phyloP scores from a whole-genome alignment of 805 yeast genomes.

The Candida takata region DNA sequence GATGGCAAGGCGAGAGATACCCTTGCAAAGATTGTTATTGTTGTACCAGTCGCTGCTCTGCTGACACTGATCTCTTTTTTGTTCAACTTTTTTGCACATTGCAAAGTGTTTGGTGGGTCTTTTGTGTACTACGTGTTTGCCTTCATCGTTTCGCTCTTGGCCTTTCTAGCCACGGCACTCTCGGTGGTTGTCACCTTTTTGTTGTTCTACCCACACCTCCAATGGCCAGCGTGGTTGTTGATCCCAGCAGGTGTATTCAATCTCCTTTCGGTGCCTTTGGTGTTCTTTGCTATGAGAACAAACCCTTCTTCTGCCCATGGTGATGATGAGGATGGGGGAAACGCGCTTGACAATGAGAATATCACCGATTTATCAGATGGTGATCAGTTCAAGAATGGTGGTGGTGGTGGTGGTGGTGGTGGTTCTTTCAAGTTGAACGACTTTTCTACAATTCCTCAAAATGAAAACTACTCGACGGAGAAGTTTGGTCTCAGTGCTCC shows the following conservation, averaged over 20 bases:
- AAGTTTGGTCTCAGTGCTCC: constrained; percentile 7
- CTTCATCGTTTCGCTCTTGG: constrained; percentile 38
- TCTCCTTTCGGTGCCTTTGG: constrained; percentile 43
- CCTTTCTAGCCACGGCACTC: constrained; percentile 49
- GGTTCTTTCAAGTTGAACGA: constrained; percentile 11
- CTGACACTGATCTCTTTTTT: constrained; percentile 42
- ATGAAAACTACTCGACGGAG: constrained; percentile 9
- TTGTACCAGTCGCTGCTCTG: constrained; percentile 64
- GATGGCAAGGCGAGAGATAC: constrained; percentile 38
- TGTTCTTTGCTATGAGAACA: constrained; percentile 32
- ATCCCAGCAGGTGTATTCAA: constrained; percentile 58
- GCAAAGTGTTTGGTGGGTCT: constrained; percentile 21
- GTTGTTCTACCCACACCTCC: constrained; percentile 55
- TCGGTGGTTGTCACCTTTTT: constrained; percentile 49
- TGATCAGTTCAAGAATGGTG: constrained; percentile 12
- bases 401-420: constrained; percentile 2
- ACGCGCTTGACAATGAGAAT: constrained; percentile 4
- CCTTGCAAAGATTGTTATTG: constrained; percentile 47
- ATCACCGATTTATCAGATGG: constrained; percentile 23
- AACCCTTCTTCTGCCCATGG: constrained; percentile 7
- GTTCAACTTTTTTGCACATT: constrained; percentile 29
- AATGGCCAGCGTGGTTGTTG: constrained; percentile 70
- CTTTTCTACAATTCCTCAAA: constrained; percentile 5
- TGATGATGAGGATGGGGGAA: constrained; percentile 11
- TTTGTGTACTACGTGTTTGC: constrained; percentile 33